phyloP scores from a whole-genome alignment of 352 stramenopile genomes.

The Pythium vanterpoolii region DNA sequence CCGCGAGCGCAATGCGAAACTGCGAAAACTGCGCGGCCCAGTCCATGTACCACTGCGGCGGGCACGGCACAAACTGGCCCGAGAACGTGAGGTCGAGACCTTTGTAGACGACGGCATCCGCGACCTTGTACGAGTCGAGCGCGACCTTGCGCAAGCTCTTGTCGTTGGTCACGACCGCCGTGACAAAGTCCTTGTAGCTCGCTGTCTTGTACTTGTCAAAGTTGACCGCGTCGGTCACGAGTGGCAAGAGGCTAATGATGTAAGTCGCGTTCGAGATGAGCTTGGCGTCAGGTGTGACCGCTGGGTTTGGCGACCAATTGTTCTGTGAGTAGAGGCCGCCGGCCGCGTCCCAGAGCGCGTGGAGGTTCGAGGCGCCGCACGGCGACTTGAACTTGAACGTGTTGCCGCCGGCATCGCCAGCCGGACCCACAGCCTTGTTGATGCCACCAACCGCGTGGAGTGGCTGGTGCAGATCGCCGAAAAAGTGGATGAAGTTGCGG shows the following conservation, averaged over 20 bases:
- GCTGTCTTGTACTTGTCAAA: conserved; percentile 21
- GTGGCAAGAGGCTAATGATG: conserved; percentile 26
- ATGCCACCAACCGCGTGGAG: conserved; percentile 51
- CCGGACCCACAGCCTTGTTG: conserved; percentile 16
- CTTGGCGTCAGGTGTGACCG: not conserved
- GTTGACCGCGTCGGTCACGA: conserved; percentile 12
- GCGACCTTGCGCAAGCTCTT: conserved; percentile 17
- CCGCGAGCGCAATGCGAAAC: conserved; percentile 23
- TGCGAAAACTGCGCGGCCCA: conserved; percentile 21
- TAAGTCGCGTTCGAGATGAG: conserved; percentile 41
- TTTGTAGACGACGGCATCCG: conserved; percentile 23
- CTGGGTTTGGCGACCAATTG: conserved; percentile 41
- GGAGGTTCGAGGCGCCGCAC: conserved; percentile 58
- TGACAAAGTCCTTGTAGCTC: conserved; percentile 15
- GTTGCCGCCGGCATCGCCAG: conserved; percentile 59
- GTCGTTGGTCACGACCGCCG: conserved; percentile 18
- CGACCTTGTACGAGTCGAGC: conserved; percentile 30
- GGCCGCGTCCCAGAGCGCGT: conserved; percentile 62
- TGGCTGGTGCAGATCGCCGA: conserved; percentile 61
- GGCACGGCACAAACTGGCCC: conserved; percentile 29
- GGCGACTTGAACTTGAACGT: conserved; percentile 43
- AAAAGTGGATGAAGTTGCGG: conserved; percentile 71
- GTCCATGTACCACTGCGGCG: conserved; percentile 24
- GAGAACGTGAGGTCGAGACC: conserved; percentile 22
- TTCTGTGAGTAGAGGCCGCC: conserved; percentile 47